These are phyloP conservation scores for Megacollybia marginata DNA, from an alignment of 768 basidiomycete genomes.

Conservation along the genomic window DNA sequence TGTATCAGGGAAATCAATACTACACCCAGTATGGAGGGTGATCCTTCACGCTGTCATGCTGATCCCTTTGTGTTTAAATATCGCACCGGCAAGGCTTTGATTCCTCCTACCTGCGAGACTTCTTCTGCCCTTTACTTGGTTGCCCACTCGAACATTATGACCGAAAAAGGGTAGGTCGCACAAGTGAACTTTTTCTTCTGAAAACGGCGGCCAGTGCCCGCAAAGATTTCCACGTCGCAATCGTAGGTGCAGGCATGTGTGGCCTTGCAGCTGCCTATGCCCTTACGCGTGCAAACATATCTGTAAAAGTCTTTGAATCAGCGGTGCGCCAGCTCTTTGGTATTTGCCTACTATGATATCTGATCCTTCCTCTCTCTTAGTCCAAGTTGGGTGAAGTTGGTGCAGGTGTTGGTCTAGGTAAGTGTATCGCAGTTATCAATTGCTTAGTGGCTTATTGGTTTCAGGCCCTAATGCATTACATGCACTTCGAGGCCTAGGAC, in stretches of 20 bases:
- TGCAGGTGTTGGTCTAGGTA: conserved; percentile 47
- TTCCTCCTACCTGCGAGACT: too few species aligned
- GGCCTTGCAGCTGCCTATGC: conserved; percentile 42
- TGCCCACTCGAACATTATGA: too few species aligned
- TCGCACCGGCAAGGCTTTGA: too few species aligned
- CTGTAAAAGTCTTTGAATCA: conserved; percentile 45
- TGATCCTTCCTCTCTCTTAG: conserved; percentile 16
- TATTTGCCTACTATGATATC: not conserved
- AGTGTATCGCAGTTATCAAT: conserved; percentile 3
- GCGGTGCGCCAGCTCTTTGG: conserved; percentile 25
- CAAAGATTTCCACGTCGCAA: conserved; percentile 41
- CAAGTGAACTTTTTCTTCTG: not conserved
- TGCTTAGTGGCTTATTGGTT: too few species aligned
- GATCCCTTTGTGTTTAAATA: too few species aligned
- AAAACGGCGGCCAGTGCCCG: not conserved
- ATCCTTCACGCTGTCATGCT: too few species aligned
- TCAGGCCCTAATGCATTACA: conserved; percentile 44
- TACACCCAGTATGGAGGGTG: too few species aligned
- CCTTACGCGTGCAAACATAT: conserved; percentile 32
- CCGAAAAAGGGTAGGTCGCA: too few species aligned
- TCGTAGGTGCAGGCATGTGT: conserved; percentile 51
- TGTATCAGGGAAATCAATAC: too few species aligned
- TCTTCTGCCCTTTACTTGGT: too few species aligned
- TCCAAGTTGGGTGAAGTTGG: conserved; percentile 44
- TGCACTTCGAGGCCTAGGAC: conserved; percentile 35